Base-by-base conservation (phyloP, 768 basidiomycete species). In the Hygrophoropsis aurantiaca region DNA sequence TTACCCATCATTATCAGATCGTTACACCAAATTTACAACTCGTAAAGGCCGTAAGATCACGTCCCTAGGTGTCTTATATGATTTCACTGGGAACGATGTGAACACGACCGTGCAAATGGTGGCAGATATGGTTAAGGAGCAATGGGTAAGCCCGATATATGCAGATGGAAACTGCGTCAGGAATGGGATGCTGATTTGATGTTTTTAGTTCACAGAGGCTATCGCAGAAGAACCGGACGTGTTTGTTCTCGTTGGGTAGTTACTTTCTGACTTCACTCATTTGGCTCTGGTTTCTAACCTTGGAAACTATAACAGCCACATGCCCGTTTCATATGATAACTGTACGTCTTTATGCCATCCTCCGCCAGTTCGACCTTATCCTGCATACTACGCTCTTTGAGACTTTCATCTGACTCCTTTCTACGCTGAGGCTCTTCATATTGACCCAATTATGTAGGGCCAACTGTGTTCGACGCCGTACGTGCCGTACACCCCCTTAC, bases 151-250 rank as follows among this genome's bases (percentile, higher is more conserved):
- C 54, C 4, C 19, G 27, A 13, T 30, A 30, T 30, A 13, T 30
- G 27, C 13, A 13, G 27, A 15, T 30, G 27, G 27, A 13, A 13
- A 7, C 7, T 30, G 30, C 42, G 23, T 18, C 27, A 7, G 27
- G 13, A 13, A 13, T 30, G 6, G 27, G 27, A 13, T 30, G 27
- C 10, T 21, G n/a, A 16, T 38, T 16, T 21, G 36, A n/a, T 38
- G 36, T 38, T 21, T 21, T 38, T n/a, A 87, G 91, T 94, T 94
- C 62, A 54, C 67, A 1, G 82, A 88, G 11, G 90, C 87, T 1
- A 92, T 94, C 50, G 65, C 73, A 34, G 86, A 90, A 8, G 82
- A 84, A 57, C 90, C 92, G 11, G 90, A 93, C 63, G 72, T 90
- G 50, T 95, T 94, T 71, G 58, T 90, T 45, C 76, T 90, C 44